Conservation (phyloP, 73 alveolate species). For the Paramecium tetraurelia region DNA sequence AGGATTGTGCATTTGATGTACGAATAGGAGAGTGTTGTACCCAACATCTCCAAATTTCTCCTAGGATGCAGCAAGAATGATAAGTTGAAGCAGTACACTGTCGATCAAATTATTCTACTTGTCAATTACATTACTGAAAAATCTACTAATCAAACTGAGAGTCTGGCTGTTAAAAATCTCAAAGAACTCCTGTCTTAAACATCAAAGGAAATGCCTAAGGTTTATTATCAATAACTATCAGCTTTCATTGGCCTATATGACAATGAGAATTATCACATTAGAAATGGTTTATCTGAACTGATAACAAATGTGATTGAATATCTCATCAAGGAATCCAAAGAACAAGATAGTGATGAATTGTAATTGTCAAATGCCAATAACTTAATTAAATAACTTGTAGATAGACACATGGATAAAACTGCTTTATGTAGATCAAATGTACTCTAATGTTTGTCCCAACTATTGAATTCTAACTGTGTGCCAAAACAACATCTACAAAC, state of each 20-base stretch:
- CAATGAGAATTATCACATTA: constrained; percentile 12
- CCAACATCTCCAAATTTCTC: not conserved
- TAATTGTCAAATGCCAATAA: not conserved
- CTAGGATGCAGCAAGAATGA: constrained; percentile 14
- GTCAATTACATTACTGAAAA: constrained; percentile 7
- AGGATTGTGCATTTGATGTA: not conserved
- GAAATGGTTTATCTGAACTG: not conserved
- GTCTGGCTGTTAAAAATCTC: constrained; percentile 12
- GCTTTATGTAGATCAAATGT: constrained; percentile 17
- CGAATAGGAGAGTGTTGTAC: not conserved
- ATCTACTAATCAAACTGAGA: constrained; percentile 2
- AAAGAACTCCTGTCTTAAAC: not conserved
- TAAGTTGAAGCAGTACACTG: not conserved
- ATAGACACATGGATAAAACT: constrained; percentile 14
- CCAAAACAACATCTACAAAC: not conserved
- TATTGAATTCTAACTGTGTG: not conserved
- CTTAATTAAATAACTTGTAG: not conserved
- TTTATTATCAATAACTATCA: not conserved
- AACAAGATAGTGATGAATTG: not conserved
- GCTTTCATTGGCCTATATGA: not conserved
- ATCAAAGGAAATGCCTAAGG: not conserved
- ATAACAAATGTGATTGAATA: not conserved
- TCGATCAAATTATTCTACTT: not conserved
- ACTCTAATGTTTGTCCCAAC: not conserved
- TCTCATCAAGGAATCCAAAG: not conserved